Percentiles rank a stretch among this genome's conserved stretches.
phyloP scores from a whole-genome alignment of 306 rosid species.

The cucumber (Cucumis sativus) region DNA sequence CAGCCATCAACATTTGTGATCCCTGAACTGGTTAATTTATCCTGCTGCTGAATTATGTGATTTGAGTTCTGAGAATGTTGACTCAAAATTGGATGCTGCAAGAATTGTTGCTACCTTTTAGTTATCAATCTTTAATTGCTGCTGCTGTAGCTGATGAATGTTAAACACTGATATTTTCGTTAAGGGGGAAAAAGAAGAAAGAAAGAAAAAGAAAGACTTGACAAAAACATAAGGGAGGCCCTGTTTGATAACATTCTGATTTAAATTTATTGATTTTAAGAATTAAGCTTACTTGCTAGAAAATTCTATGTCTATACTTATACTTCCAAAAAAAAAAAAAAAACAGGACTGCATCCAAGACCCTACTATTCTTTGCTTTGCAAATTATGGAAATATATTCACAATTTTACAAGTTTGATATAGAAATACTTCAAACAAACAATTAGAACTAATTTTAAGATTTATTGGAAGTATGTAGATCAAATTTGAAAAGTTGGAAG shows the following conservation, averaged over 20 bases:
- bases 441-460: no score
- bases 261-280: not conserved
- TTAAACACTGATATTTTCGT: not conserved
- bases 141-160: not conserved
- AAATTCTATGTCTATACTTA: not conserved
- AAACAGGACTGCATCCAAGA: no score
- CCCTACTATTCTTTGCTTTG: no score
- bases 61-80: conserved; percentile 34
- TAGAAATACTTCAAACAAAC: no score
- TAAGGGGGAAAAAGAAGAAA: not conserved
- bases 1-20: conserved; percentile 21
- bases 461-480: no score
- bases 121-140: conserved; percentile 23
- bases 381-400: no score
- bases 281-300: not conserved
- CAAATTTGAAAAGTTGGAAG: no score
- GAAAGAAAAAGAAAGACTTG: not conserved
- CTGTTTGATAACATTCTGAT: not conserved
- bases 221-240: not conserved
- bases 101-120: conserved; percentile 35
- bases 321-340: not conserved
- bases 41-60: conserved; percentile 35
- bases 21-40: conserved; percentile 27
- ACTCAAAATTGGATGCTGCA: conserved; percentile 31
- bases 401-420: no score